Base-by-base conservation (phyloP, 2,329 filamentous ascomycete species). In the Hymenotorrendiella dingleyae region DNA sequence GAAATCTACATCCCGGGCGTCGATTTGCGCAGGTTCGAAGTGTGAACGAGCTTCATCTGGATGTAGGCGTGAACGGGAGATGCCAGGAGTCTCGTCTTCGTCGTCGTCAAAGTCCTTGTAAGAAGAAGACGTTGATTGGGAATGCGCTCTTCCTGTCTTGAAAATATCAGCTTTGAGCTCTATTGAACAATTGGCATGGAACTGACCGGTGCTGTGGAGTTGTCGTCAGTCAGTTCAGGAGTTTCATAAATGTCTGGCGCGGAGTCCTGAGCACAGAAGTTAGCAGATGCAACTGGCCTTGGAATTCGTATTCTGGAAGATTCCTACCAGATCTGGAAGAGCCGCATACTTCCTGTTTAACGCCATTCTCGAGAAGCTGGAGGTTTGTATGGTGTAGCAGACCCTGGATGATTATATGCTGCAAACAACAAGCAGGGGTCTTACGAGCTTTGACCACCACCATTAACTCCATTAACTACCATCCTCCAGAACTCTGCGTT, bases 171-270 rank as follows among this genome's bases (percentile, higher is more conserved):
- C 28, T n/a, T n/a, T n/a, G 8, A 16, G 3, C 11, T 14, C 33
- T n/a, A n/a, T n/a, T n/a, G n/a, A n/a, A n/a, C n/a, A n/a, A n/a
- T n/a, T n/a, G n/a, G n/a, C 34, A 14, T 28, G 20, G 44, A 30
- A 64, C 77, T 65, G 69, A 91, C 86, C 43, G 82, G 86, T 44
- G 89, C 70, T 36, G 89, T 95, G 17, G 89, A 94, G 50, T 80
- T 85, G 64, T 94, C 90, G 60, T 95, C 88, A 43, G 85, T 91
- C 53, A 96, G 71, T 43, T 94, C 90, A 53, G 91, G 90, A 12
- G 93, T 97, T 67, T 97, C 91, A 71, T 96, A 97, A 58, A 95
- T 87, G 61, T 97, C 93, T 53, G 90, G 90, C 21, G 90, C 89
- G 42, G 84, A 85, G 67, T 96, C 90, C 86, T 94, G 21, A 54